Evolutionary conservation across 176 grass and related monocot species (phyloP).

Genomic region (Lolium perenne): DNA sequence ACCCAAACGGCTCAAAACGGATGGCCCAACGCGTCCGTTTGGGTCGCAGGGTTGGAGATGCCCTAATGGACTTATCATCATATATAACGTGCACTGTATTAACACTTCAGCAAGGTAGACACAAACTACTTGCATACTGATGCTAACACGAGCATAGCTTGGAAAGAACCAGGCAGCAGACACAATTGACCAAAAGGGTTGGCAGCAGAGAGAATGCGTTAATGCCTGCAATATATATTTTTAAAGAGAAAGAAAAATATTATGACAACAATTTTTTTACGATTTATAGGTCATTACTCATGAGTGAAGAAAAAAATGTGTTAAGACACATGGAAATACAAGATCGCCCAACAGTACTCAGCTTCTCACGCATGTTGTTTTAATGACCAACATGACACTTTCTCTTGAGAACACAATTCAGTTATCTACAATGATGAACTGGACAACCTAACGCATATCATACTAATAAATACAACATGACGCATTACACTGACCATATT

Average conservation of each 20-base stretch:
- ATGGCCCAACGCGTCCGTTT: no score
- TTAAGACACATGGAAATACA: background rate
- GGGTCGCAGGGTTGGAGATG: no score
- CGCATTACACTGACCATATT: background rate
- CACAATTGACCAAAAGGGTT: constrained; percentile 37
- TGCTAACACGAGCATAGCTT: constrained; percentile 82
- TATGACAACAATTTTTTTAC: no score
- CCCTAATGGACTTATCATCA: no score
- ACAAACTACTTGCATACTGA: constrained; percentile 44
- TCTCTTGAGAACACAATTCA: background rate
- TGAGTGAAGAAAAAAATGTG: background rate
- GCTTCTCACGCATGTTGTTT: background rate
- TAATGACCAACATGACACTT: background rate
- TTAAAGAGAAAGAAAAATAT: background rate
- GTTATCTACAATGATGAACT: background rate
- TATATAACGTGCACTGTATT: no score
- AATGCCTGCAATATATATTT: constrained; percentile 58
- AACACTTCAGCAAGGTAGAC: background rate
- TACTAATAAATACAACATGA: background rate
- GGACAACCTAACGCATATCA: background rate
- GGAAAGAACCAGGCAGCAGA: constrained; percentile 97
- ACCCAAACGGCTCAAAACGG: no score
- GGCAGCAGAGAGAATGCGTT: constrained; percentile 68
- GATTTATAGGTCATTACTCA: background rate
- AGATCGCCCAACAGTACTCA: background rate